phyloP scores from a whole-genome alignment of 306 rosid species.

The Rubus parviflorus region DNA sequence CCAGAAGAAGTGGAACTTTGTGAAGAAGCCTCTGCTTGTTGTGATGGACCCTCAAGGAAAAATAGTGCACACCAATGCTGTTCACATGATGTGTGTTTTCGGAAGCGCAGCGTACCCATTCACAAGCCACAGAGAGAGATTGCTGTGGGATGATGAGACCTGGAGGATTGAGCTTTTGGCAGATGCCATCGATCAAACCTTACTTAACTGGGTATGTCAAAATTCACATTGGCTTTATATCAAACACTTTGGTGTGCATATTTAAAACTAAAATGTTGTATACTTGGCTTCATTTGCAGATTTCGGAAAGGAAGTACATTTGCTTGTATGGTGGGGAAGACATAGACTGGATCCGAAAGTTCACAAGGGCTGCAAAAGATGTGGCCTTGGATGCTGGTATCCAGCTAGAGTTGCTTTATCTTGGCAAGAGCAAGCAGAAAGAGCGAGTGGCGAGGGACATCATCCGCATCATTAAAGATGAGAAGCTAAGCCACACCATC shows the following conservation, averaged over 20 bases:
- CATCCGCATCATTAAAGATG: slow-evolving; percentile 10
- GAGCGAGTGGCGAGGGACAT: slow-evolving; percentile 32
- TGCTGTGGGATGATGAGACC: slow-evolving; percentile 52
- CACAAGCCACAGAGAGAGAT: slow-evolving; percentile 43
- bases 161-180: slow-evolving; percentile 62
- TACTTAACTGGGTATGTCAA: slow-evolving; percentile 44
- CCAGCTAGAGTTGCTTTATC: slow-evolving; percentile 53
- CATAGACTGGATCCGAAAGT: slow-evolving; percentile 54
- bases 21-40: slow-evolving; percentile 50
- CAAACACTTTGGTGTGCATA: not conserved
- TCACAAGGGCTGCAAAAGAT: slow-evolving; percentile 28
- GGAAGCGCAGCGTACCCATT: slow-evolving; percentile 67
- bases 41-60: slow-evolving; percentile 61
- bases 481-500: slow-evolving; percentile 36
- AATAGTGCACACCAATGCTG: slow-evolving; percentile 53
- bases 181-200: slow-evolving; percentile 37
- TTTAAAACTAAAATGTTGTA: not conserved
- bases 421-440: slow-evolving; percentile 56
- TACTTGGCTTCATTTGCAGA: not conserved
- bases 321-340: slow-evolving; percentile 74
- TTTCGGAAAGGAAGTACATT: slow-evolving; percentile 22
- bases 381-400: slow-evolving; percentile 34
- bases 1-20: slow-evolving; percentile 50
- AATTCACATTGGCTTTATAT: not conserved
- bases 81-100: slow-evolving; percentile 80